A percentile compares a stretch with the other conserved stretches of the same genome.
Conservation (phyloP, 441 rosid genomes). For the Hura crepitans region DNA sequence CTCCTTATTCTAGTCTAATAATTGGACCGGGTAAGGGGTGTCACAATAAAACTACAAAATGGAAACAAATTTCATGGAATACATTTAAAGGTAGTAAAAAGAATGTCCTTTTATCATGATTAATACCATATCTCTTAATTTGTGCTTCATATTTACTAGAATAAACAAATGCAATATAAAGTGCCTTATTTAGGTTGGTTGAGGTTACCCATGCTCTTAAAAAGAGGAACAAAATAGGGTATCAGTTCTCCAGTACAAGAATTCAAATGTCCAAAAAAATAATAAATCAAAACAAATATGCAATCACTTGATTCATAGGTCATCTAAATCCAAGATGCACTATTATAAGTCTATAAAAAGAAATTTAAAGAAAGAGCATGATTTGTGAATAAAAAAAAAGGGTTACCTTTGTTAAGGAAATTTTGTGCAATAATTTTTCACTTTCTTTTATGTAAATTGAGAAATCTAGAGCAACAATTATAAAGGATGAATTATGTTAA, state of each 20-base stretch:
- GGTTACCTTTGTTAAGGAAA: constrained; percentile 70
- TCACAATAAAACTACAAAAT: background rate
- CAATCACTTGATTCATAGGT: background rate
- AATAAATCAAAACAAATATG: background rate
- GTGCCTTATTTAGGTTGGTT: background rate
- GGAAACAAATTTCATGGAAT: background rate
- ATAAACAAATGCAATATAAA: background rate
- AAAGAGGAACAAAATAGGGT: background rate
- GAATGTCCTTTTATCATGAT: background rate
- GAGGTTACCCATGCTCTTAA: background rate
- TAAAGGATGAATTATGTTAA: constrained; percentile 12
- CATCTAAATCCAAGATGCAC: background rate
- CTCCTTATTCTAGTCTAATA: too few relatives aligned
- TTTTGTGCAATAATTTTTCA: constrained; percentile 50
- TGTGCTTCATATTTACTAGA: background rate
- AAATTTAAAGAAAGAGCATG: background rate
- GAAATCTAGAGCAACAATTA: constrained; percentile 42
- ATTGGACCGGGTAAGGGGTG: too few relatives aligned
- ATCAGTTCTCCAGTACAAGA: background rate
- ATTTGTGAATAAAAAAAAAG: constrained; percentile 12
- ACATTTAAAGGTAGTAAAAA: background rate
- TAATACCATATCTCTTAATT: background rate
- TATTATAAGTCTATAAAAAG: background rate
- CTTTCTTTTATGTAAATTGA: constrained; percentile 49
- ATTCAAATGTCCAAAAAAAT: background rate